Conservation (phyloP, 1,139 yeast genomes). For the Candida tropicalis region DNA sequence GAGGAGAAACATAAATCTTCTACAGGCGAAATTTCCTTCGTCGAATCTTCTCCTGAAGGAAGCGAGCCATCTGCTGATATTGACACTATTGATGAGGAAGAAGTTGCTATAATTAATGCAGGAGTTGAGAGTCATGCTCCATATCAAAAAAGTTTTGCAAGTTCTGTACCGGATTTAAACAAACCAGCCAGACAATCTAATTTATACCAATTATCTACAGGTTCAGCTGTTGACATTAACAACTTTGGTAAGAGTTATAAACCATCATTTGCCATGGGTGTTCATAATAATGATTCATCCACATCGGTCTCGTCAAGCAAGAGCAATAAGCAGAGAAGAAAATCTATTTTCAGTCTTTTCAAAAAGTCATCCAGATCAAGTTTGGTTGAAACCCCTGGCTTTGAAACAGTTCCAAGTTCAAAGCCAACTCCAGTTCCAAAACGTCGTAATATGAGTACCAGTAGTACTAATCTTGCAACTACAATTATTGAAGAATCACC, state of each 20-base stretch:
- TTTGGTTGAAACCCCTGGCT: slow-evolving; percentile 9
- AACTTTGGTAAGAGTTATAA: slow-evolving; percentile 45
- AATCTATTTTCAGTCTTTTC: slow-evolving; percentile 22
- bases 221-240: slow-evolving; percentile 44
- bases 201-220: slow-evolving; percentile 34
- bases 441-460: background rate
- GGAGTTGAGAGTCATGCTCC: background rate
- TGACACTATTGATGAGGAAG: slow-evolving; percentile 3
- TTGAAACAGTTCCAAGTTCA: slow-evolving; percentile 11
- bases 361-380: background rate
- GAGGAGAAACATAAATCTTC: slow-evolving; percentile 34
- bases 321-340: slow-evolving; percentile 17
- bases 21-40: slow-evolving; percentile 29
- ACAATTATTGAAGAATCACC: background rate
- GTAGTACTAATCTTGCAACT: background rate
- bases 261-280: slow-evolving; percentile 32
- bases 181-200: slow-evolving; percentile 12
- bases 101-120: background rate
- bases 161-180: slow-evolving; percentile 32
- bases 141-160: slow-evolving; percentile 8
- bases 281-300: slow-evolving; percentile 10
- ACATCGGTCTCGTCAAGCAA: slow-evolving; percentile 9
- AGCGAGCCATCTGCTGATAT: slow-evolving; percentile 8
- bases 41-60: slow-evolving; percentile 15
- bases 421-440: background rate